Percentiles rank a stretch among this genome's conserved stretches.
Conservation (phyloP, 2,329 filamentous ascomycete species). For the Xenoacremonium recifei region DNA sequence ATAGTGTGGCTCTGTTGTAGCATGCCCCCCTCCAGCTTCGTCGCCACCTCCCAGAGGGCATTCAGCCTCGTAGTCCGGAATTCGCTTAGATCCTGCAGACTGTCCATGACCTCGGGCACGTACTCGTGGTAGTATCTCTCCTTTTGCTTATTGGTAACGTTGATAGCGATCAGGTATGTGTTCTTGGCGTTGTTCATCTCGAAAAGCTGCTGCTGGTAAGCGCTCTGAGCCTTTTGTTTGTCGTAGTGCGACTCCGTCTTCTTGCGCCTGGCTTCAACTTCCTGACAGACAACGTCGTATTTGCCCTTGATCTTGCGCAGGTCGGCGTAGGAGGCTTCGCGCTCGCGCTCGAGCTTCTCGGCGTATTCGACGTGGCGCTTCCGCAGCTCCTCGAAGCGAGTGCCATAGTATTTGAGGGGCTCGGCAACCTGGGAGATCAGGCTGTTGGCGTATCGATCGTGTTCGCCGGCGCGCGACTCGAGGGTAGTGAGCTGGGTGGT, state of each 20-base stretch:
- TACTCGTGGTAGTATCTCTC: conserved; percentile 98
- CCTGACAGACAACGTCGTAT: conserved; percentile 90
- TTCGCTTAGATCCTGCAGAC: conserved; percentile 89
- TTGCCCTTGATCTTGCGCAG: conserved; percentile 88
- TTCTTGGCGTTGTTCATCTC: conserved; percentile 99
- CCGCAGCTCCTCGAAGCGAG: conserved; percentile 84
- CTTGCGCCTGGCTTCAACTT: conserved; percentile 91
- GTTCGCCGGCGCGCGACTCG: conserved; percentile 83
- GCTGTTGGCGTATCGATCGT: conserved; percentile 79
- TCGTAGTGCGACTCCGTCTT: conserved; percentile 95
- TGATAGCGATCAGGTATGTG: conserved; percentile 93
- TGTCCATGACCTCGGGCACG: conserved; percentile 88
- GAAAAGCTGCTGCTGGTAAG: conserved; percentile 86
- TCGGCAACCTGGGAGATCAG: conserved; percentile 81
- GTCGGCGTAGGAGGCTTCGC: conserved; percentile 79
- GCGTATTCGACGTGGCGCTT: conserved; percentile 91
- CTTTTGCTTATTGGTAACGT: conserved; percentile 96
- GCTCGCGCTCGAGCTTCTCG: conserved; percentile 82
- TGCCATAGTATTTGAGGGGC: conserved; percentile 72
- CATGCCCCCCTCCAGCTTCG: conserved; percentile 76
- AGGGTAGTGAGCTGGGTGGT: conserved; percentile 88
- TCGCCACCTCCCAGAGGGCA: conserved; percentile 77
- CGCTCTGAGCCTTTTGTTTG: conserved; percentile 85
- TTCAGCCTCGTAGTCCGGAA: conserved; percentile 84
- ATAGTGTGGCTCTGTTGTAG: conserved; percentile 71